A percentile compares a stretch with the other conserved stretches of the same genome.
phyloP scores from a whole-genome alignment of 306 rosid genomes.

The Cucurbita argyrosperma region DNA sequence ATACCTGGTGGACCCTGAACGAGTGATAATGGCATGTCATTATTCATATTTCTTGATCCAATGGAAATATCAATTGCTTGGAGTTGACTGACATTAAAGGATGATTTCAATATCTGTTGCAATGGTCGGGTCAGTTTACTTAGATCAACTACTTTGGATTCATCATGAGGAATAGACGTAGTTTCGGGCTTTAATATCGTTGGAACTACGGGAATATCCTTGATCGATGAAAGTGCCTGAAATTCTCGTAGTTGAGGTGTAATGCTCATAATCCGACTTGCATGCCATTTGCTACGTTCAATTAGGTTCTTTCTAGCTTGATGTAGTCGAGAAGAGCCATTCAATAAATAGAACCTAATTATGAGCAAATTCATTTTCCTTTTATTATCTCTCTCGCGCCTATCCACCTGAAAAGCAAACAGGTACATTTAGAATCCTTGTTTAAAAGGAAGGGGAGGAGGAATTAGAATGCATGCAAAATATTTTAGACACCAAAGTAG shows the following conservation, averaged over 20 bases:
- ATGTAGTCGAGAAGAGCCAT: slow-evolving; percentile 72
- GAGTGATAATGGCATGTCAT: slow-evolving; percentile 54
- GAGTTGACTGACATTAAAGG: slow-evolving; percentile 76
- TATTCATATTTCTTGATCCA: slow-evolving; percentile 31
- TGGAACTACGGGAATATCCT: slow-evolving; percentile 70
- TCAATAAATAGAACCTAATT: slow-evolving; percentile 68
- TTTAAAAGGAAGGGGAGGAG: not conserved
- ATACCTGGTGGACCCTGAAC: slow-evolving; percentile 99
- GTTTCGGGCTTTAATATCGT: slow-evolving; percentile 44
- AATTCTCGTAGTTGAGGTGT: slow-evolving; percentile 84
- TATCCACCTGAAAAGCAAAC: slow-evolving; percentile 69
- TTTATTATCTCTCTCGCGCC: slow-evolving; percentile 79
- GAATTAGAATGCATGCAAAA: not conserved
- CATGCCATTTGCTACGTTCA: slow-evolving; percentile 93
- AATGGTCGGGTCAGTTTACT: slow-evolving; percentile 55
- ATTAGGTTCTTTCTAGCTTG: slow-evolving; percentile 77
- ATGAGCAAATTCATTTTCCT: slow-evolving; percentile 47
- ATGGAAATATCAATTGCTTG: slow-evolving; percentile 62
- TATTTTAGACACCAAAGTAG: not conserved
- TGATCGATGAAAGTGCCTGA: slow-evolving; percentile 79
- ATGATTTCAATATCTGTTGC: slow-evolving; percentile 56
- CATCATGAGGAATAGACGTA: slow-evolving; percentile 23
- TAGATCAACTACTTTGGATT: slow-evolving; percentile 38
- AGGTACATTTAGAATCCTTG: slow-evolving; percentile 1
- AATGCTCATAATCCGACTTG: slow-evolving; percentile 79